phyloP scores from a whole-genome alignment of 345 rosid species.

The Rhodamnia argentea region DNA sequence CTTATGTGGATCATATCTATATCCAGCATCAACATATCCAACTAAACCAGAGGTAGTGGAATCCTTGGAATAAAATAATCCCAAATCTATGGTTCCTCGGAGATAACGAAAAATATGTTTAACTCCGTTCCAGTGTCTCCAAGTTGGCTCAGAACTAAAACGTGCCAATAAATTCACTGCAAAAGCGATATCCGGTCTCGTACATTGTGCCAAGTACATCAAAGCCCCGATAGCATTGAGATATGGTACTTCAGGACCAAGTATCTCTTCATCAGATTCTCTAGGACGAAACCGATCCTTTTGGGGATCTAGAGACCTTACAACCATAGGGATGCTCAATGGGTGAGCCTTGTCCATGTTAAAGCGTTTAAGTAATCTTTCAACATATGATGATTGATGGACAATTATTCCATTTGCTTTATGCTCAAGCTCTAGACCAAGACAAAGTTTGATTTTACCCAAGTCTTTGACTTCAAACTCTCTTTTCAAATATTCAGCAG shows the following conservation, averaged over 20 bases:
- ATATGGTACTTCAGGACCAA: too few species aligned
- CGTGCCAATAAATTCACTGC: not conserved
- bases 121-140: not conserved
- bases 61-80: too few species aligned
- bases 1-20: not conserved
- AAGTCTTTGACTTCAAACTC: not conserved
- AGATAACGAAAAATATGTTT: not conserved
- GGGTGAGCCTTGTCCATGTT: not conserved
- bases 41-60: too few species aligned
- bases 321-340: not conserved
- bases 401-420: not conserved
- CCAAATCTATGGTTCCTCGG: not conserved
- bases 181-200: not conserved
- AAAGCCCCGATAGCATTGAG: not conserved
- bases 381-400: not conserved
- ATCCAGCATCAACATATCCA: not conserved
- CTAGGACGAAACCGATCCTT: not conserved
- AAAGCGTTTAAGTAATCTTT: not conserved
- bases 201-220: not conserved
- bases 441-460: not conserved
- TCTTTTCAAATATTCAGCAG: not conserved
- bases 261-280: too few species aligned
- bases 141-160: too few species aligned
- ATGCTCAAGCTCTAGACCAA: not conserved
- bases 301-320: not conserved